Base-by-base conservation (phyloP, 1,284 basidiomycete genomes). In the Caloboletus inedulis region DNA sequence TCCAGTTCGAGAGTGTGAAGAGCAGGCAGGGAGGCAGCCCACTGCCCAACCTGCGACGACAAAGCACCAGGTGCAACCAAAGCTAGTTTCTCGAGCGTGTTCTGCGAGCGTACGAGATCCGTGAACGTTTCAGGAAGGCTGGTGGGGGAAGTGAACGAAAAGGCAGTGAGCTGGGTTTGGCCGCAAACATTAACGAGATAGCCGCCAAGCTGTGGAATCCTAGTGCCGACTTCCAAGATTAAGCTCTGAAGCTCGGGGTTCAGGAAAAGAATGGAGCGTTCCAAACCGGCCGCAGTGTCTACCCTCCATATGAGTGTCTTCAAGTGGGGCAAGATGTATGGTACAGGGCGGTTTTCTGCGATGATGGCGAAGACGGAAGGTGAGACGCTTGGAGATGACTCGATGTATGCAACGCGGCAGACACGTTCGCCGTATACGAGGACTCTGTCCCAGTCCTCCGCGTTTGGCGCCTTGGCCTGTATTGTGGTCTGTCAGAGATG, bases 11-110 rank as follows among this genome's bases (percentile, higher is more conserved):
- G 71, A 47, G 74, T 77, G 59, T 77, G 80, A 56, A 90, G 74
- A 40, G 74, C 64, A 19, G 81, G 79, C 7, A 89, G 72, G 29
- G 76, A 76, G 16, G 84, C 77, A 16, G 79, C 71, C 86, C 86
- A 89, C 54, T 78, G 78, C 39, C 88, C 87, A n/a, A 88, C 75
- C 43, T 74, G 75, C 25, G 86, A 70, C 0, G 83, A 77, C 30
- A 89, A 69, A 30, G 84, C 84, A 18, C 85, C 87, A 3, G 87
- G 87, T 29, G 85, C 87, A 37, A 84, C 78, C 31, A 90, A 74
- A 29, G 77, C 69, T 18, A 90, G 68, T 61, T 75, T 82, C 66
- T 87, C 83, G 39, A 90, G 69, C 4, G 67, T 71, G 52, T 77
- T 71, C 64, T 88, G 85, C 35, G 77, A 73, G 39, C 74, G 71